These are phyloP conservation scores for Talaromyces rugulosus DNA, from an alignment of 2,329 filamentous ascomycete genomes.

Conservation along the genomic window DNA sequence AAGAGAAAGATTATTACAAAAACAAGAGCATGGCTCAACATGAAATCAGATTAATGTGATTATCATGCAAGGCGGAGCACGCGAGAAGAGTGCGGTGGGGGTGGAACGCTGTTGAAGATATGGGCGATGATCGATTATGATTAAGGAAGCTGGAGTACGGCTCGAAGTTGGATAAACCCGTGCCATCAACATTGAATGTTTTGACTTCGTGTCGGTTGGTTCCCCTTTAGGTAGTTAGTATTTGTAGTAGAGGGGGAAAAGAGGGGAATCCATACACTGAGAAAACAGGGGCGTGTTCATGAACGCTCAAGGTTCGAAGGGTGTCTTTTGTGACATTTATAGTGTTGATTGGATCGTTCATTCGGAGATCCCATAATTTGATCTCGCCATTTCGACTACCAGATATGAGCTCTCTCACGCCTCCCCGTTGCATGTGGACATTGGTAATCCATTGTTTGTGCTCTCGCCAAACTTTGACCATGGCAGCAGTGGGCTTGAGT, in stretches of 20 bases:
- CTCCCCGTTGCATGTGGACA: conserved; percentile 94
- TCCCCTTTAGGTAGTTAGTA: conserved; percentile 54
- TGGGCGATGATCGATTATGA: conserved; percentile 73
- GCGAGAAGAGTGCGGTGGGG: conserved; percentile 90
- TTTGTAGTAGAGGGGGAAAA: neutral
- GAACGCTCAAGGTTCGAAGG: conserved; percentile 80
- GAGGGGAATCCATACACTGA: conserved; percentile 62
- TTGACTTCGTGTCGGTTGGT: conserved; percentile 85
- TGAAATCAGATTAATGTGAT: conserved; percentile 84
- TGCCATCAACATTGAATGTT: conserved; percentile 83
- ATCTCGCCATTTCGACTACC: conserved; percentile 91
- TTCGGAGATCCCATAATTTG: conserved; percentile 91
- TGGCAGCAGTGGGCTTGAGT: conserved; percentile 75
- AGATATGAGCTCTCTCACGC: conserved; percentile 83
- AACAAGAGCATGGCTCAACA: conserved; percentile 5
- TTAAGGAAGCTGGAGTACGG: conserved; percentile 86
- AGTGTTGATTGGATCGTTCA: conserved; percentile 70
- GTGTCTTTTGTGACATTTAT: conserved; percentile 73
- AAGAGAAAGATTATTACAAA: neutral
- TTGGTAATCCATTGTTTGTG: conserved; percentile 94
- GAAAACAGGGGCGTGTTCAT: conserved; percentile 96
- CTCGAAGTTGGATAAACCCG: conserved; percentile 75
- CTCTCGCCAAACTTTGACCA: conserved; percentile 96
- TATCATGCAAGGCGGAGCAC: conserved; percentile 78
- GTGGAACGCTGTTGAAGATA: conserved; percentile 89